Percentiles rank a stretch among this genome's conserved stretches.
Conservation (phyloP, 2,329 filamentous ascomycete genomes). For the Neurospora crassa region DNA sequence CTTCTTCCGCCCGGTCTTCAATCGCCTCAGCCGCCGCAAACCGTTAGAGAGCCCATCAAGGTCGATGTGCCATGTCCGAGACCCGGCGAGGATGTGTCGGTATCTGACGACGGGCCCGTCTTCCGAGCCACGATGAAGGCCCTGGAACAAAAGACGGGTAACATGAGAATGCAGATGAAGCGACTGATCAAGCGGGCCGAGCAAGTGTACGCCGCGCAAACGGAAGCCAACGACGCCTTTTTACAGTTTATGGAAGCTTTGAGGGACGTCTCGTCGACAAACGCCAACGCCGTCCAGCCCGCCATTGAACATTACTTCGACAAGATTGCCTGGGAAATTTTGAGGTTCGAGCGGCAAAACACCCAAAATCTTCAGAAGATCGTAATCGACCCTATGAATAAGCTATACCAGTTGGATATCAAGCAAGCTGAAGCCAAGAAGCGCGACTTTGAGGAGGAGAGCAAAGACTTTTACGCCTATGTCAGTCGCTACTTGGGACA, state of each 20-base stretch:
- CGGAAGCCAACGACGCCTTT: conserved; percentile 78
- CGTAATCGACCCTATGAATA: conserved; percentile 88
- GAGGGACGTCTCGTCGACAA: conserved; percentile 78
- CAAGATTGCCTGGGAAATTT: conserved; percentile 85
- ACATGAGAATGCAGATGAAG: conserved; percentile 90
- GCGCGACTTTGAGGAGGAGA: conserved; percentile 97
- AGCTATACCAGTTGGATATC: conserved; percentile 90
- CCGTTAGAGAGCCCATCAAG: conserved; percentile 48
- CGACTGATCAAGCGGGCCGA: conserved; percentile 93
- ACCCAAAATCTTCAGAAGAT: conserved; percentile 77
- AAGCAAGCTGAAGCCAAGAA: conserved; percentile 96
- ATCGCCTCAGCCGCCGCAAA: conserved; percentile 19
- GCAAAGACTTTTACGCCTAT: conserved; percentile 96
- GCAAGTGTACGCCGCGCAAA: conserved; percentile 69
- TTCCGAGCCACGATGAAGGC: conserved; percentile 97
- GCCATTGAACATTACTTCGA: conserved; percentile 97
- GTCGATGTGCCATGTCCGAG: conserved; percentile 82
- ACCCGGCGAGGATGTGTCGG: conserved; percentile 74
- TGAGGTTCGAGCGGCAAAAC: conserved; percentile 79
- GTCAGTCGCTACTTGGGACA: conserved; percentile 94
- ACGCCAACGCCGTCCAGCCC: conserved; percentile 93
- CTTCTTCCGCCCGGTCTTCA: conserved; percentile 2
- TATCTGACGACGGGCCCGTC: conserved; percentile 84
- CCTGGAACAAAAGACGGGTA: conserved; percentile 90
- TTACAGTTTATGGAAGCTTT: conserved; percentile 75